phyloP scores from a whole-genome alignment of 1,139 yeast species.

The Yamadazyma sp. region DNA sequence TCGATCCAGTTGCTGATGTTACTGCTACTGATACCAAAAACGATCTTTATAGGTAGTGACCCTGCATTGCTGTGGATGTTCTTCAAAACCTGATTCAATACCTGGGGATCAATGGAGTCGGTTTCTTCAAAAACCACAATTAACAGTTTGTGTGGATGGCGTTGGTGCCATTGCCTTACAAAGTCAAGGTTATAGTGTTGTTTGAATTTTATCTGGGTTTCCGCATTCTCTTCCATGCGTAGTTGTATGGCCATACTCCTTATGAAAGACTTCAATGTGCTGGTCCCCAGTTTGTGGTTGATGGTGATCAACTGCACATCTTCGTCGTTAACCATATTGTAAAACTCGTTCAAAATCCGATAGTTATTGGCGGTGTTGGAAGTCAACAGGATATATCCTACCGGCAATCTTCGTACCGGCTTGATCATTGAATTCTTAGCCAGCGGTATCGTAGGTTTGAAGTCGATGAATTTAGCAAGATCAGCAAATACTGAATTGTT shows the following conservation, averaged over 20 bases:
- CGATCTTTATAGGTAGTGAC: conserved; percentile 42
- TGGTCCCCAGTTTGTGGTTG: conserved; percentile 39
- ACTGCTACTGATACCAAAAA: conserved; percentile 55
- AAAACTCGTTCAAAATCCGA: conserved; percentile 46
- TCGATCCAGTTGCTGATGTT: conserved; percentile 40
- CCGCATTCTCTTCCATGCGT: not conserved
- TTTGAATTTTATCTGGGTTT: conserved; percentile 12
- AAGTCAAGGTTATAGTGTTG: conserved; percentile 54
- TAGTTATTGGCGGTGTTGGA: conserved; percentile 59
- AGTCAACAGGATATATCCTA: conserved; percentile 51
- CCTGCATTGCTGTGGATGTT: conserved; percentile 40
- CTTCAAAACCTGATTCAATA: conserved; percentile 50
- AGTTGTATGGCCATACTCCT: conserved; percentile 40
- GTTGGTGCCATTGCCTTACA: conserved; percentile 46
- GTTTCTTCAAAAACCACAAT: conserved; percentile 63
- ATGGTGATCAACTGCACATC: conserved; percentile 34
- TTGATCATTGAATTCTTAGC: conserved; percentile 1
- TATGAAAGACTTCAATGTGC: conserved; percentile 39
- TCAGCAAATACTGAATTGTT: conserved; percentile 24
- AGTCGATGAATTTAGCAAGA: conserved; percentile 2
- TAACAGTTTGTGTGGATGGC: conserved; percentile 19
- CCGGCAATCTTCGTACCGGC: conserved; percentile 26
- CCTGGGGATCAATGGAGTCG: conserved; percentile 54
- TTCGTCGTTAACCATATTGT: conserved; percentile 16
- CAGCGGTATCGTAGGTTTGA: not conserved